Percentiles rank a stretch among this genome's conserved stretches.
phyloP scores from a whole-genome alignment of 2,329 filamentous ascomycete genomes.

The Phialophora expanda region DNA sequence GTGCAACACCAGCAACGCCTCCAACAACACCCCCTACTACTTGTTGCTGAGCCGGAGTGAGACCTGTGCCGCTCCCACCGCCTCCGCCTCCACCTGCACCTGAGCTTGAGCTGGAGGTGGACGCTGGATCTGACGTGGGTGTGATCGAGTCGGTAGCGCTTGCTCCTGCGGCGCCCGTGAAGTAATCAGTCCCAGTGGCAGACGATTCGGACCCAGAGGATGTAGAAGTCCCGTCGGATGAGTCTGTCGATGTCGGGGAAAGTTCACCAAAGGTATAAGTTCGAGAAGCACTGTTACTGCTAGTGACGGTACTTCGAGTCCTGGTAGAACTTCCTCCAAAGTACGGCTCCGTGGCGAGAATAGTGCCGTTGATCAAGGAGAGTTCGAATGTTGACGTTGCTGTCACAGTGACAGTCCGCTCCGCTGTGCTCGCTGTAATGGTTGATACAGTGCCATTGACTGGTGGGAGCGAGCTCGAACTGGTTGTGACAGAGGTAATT shows the following conservation, averaged over 20 bases:
- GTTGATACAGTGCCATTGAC: conserved; percentile 20
- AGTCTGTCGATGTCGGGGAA: conserved; percentile 20
- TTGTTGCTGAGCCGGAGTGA: conserved; percentile 51
- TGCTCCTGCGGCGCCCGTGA: conserved; percentile 11
- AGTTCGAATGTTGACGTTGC: conserved; percentile 36
- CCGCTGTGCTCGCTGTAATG: conserved; percentile 10
- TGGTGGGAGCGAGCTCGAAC: background rate
- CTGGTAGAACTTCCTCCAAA: conserved; percentile 8
- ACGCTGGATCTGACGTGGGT: conserved; percentile 26
- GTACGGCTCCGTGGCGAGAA: conserved; percentile 21
- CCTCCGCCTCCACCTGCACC: conserved; percentile 37
- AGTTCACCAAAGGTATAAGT: conserved; percentile 31
- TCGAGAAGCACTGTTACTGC: conserved; percentile 9
- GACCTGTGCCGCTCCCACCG: conserved; percentile 22
- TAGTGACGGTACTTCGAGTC: conserved; percentile 9
- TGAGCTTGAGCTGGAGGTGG: conserved; percentile 34
- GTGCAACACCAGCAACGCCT: conserved; percentile 62
- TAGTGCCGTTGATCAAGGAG: conserved; percentile 35
- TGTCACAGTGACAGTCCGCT: conserved; percentile 33
- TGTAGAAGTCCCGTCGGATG: conserved; percentile 4
- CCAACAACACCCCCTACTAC: conserved; percentile 69
- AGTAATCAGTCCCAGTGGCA: conserved; percentile 10
- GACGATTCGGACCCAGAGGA: background rate
- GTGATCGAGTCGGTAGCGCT: conserved; percentile 23
- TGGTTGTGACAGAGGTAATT: conserved; percentile 21